Conservation (phyloP, 768 basidiomycete species). For the Rhodotorula diobovata region DNA sequence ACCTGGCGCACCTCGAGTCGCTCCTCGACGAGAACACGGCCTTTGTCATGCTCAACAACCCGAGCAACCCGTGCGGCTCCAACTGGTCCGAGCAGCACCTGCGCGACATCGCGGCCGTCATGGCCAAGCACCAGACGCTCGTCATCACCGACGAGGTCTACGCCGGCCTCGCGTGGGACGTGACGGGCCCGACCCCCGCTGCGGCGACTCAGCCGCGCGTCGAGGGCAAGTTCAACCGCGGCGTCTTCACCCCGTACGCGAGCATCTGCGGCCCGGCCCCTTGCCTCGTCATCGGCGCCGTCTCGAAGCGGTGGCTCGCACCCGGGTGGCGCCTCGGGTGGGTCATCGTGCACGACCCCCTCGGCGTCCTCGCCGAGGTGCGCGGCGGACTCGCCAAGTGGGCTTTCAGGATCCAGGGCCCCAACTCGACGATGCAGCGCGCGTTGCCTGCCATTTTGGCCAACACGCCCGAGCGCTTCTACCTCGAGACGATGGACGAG, state of each 20-base stretch:
- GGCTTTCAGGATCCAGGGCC: constrained; percentile 48
- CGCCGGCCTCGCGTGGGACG: constrained; percentile 45
- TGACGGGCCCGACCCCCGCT: constrained; percentile 21
- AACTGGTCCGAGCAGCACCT: constrained; percentile 46
- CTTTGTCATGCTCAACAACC: constrained; percentile 47
- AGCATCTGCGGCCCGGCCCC: constrained; percentile 45
- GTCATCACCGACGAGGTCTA: constrained; percentile 45
- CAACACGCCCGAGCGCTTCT: constrained; percentile 40
- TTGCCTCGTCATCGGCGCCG: constrained; percentile 47
- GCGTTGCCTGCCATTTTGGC: constrained; percentile 35
- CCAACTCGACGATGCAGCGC: constrained; percentile 41
- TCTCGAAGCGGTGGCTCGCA: constrained; percentile 49
- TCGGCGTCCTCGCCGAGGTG: constrained; percentile 42
- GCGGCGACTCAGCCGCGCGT: constrained; percentile 17
- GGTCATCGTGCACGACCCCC: constrained; percentile 47
- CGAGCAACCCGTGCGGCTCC: constrained; percentile 48
- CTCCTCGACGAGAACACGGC: constrained; percentile 47
- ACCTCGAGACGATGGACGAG: constrained; percentile 27
- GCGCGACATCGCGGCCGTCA: constrained; percentile 43
- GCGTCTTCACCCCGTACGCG: constrained; percentile 47
- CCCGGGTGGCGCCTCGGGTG: constrained; percentile 50
- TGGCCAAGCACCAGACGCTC: constrained; percentile 44
- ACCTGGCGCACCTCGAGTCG: constrained; percentile 45
- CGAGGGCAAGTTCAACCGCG: constrained; percentile 40
- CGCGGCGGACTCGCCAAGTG: constrained; percentile 44